Evolutionary conservation across 495 filamentous ascomycete genomes (phyloP).

Genomic region (Penicillium lividum): DNA sequence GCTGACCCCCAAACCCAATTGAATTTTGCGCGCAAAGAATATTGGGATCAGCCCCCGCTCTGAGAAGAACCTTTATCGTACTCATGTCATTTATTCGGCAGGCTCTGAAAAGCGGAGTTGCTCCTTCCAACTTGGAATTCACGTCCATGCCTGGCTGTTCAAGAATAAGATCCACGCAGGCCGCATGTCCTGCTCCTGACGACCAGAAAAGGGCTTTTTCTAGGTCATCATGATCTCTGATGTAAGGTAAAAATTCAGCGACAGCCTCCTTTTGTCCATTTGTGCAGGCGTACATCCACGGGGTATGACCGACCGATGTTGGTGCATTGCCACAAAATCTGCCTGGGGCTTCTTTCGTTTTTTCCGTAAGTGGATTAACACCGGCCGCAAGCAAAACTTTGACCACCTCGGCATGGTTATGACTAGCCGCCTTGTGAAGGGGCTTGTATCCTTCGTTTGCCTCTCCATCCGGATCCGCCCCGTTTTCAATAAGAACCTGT

Average conservation of each 20-base stretch:
- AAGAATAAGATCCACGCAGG: conserved; percentile 18
- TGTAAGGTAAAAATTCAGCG: conserved; percentile 20
- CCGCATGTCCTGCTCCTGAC: conserved; percentile 12
- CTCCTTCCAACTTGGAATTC: conserved; percentile 8
- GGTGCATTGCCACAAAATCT: conserved; percentile 21
- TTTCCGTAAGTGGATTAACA: conserved; percentile 22
- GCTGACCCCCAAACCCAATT: not conserved
- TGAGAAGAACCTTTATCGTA: conserved; percentile 18
- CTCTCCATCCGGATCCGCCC: conserved; percentile 21
- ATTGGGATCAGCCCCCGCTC: conserved; percentile 28
- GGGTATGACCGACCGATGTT: conserved; percentile 16
- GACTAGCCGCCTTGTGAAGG: conserved; percentile 29
- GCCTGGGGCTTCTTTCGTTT: conserved; percentile 22
- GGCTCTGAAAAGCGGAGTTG: conserved; percentile 21
- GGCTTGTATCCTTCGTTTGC: conserved; percentile 24
- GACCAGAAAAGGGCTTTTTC: conserved; percentile 17
- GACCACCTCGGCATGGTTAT: conserved; percentile 23
- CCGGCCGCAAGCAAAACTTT: conserved; percentile 28
- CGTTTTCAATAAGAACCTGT: conserved; percentile 25
- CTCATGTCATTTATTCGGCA: conserved; percentile 12
- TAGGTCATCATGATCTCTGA: conserved; percentile 2
- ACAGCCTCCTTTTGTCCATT: conserved; percentile 18
- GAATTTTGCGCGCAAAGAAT: conserved; percentile 1
- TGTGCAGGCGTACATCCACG: conserved; percentile 23
- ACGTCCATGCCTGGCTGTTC: conserved; percentile 13